Percentiles rank a stretch among this genome's conserved stretches.
Evolutionary conservation across 176 grass and related monocot species (phyloP).

Genomic region (Avena insularis): DNA sequence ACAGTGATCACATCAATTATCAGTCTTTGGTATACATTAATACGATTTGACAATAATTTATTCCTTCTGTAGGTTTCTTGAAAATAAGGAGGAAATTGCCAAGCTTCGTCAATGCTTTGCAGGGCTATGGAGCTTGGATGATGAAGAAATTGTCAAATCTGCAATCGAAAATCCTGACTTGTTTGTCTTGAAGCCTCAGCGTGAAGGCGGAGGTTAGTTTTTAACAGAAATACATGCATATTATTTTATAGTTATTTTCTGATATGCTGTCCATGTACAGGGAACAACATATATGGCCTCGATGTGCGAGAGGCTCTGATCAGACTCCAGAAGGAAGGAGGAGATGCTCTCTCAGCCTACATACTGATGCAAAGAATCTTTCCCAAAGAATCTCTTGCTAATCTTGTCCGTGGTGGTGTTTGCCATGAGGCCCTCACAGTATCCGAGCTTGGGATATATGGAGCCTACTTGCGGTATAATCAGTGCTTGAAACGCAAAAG

Average conservation of each 20-base stretch:
- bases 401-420: slow-evolving; percentile 85
- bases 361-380: slow-evolving; percentile 99
- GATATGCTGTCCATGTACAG: slow-evolving; percentile 53
- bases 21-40: slow-evolving; percentile 36
- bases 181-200: slow-evolving; percentile 95
- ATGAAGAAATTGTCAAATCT: slow-evolving; percentile 68
- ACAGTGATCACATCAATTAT: slow-evolving; percentile 29
- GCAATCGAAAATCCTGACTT: slow-evolving; percentile 79
- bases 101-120: slow-evolving; percentile 91
- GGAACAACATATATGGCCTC: slow-evolving; percentile 89
- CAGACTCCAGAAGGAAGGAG: slow-evolving; percentile 70
- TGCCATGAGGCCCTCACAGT: slow-evolving; percentile 72
- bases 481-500: neutral
- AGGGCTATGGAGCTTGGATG: slow-evolving; percentile 96
- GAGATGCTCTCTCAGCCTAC: slow-evolving; percentile 70
- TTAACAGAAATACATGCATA: slow-evolving; percentile 14
- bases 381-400: slow-evolving; percentile 67
- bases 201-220: slow-evolving; percentile 92
- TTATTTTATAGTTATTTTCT: neutral
- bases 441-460: slow-evolving; percentile 93
- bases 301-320: slow-evolving; percentile 72
- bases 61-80: slow-evolving; percentile 67
- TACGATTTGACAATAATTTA: slow-evolving; percentile 29
- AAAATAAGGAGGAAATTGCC: slow-evolving; percentile 69
- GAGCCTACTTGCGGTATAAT: slow-evolving; percentile 76